Evolutionary conservation across 2,329 filamentous ascomycete species (phyloP).

Genomic region (Coniella vitis): DNA sequence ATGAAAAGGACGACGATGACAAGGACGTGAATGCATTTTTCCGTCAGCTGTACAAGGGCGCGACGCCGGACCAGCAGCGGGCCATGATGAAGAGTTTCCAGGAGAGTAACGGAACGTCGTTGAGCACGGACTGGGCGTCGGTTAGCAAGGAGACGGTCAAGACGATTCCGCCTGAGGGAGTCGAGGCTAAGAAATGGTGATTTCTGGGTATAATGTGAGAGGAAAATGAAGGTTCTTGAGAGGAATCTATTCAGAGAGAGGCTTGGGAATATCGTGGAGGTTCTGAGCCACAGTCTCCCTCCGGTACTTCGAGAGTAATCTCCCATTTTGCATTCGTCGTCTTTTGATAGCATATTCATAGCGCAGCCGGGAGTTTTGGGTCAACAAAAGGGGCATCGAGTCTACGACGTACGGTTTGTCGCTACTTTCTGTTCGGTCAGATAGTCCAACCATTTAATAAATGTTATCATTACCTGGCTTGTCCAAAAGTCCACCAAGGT

Average conservation of each 20-base stretch:
- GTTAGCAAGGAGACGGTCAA: conserved; percentile 68
- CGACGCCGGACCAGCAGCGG: conserved; percentile 71
- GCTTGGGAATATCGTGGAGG: too few relatives aligned
- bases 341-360: background rate
- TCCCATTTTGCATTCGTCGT: too few relatives aligned
- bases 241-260: background rate
- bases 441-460: too few relatives aligned
- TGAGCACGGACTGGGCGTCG: conserved; percentile 89
- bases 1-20: conserved; percentile 50
- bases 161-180: conserved; percentile 67
- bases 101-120: conserved; percentile 86
- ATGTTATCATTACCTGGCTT: too few relatives aligned
- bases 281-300: too few relatives aligned
- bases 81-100: conserved; percentile 98
- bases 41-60: conserved; percentile 75
- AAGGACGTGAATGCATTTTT: conserved; percentile 78
- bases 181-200: conserved; percentile 67
- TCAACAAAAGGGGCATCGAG: background rate
- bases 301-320: too few relatives aligned
- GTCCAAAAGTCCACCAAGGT: too few relatives aligned
- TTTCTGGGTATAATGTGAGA: too few relatives aligned
- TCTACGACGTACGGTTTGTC: too few relatives aligned
- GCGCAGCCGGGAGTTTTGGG: conserved; percentile 10
- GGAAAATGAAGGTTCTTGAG: too few relatives aligned
- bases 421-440: too few relatives aligned